Evolutionary conservation across 2,329 filamentous ascomycete species (phyloP).

Genomic region (Alternaria sp.): DNA sequence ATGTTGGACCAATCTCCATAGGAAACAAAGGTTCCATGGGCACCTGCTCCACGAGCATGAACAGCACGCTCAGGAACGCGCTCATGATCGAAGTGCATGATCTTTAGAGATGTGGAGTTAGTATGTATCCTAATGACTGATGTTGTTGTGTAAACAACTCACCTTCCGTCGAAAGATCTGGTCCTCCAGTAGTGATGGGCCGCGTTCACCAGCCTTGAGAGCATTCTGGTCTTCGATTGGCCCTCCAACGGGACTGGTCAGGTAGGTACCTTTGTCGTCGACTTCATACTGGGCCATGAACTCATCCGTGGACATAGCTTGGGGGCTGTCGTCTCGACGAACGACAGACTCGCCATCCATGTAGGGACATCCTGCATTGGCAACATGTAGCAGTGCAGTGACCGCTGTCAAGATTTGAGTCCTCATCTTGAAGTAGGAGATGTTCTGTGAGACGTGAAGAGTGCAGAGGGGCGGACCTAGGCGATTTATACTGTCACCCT

Average conservation of each 20-base stretch:
- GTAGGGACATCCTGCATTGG: conserved; percentile 42
- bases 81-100: conserved; percentile 17
- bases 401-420: conserved; percentile 30
- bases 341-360: conserved; percentile 42
- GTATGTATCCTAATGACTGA: neutral
- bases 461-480: neutral
- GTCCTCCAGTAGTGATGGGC: conserved; percentile 73
- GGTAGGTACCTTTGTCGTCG: conserved; percentile 42
- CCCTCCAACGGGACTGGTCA: conserved; percentile 71
- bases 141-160: neutral
- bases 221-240: conserved; percentile 72
- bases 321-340: conserved; percentile 27
- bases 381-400: conserved; percentile 29
- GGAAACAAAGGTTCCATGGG: conserved; percentile 73
- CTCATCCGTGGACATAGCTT: conserved; percentile 34
- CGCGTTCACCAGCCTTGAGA: conserved; percentile 69
- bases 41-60: conserved; percentile 71
- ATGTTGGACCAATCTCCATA: conserved; percentile 72
- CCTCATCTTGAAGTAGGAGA: conserved; percentile 27
- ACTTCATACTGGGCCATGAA: conserved; percentile 47
- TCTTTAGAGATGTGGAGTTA: neutral
- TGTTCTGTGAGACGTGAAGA: neutral
- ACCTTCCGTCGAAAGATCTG: conserved; percentile 68
- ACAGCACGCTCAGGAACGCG: conserved; percentile 63
- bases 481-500: neutral